Percentiles rank a stretch among this genome's conserved stretches.
Conservation (phyloP, 148 eudicot genomes). For the Rhododendron mucronatum region DNA sequence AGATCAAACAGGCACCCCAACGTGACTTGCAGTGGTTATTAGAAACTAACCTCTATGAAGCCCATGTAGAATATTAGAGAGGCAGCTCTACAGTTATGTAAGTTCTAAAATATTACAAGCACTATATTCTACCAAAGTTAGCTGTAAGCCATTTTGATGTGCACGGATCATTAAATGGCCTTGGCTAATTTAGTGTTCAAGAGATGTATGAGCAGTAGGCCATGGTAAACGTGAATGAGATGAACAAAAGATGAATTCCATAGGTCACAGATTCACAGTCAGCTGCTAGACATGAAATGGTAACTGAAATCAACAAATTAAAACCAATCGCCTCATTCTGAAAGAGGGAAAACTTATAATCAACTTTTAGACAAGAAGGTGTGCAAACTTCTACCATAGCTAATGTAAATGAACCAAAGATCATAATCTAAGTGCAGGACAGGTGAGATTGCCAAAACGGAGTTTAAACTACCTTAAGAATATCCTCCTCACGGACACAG, state of each 20-base stretch:
- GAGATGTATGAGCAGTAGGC: neutral
- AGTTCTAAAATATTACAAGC: neutral
- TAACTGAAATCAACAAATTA: neutral
- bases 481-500: slow-evolving; percentile 52
- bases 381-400: neutral
- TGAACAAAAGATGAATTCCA: neutral
- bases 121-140: neutral
- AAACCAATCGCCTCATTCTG: neutral
- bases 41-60: neutral
- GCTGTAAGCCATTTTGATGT: neutral
- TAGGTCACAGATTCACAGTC: neutral
- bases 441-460: neutral
- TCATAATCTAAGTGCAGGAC: neutral
- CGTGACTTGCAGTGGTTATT: neutral
- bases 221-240: neutral
- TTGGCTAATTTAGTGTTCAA: neutral
- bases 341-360: neutral
- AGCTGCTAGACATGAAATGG: neutral
- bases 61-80: neutral
- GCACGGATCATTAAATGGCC: neutral
- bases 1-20: neutral
- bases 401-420: neutral
- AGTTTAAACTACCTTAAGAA: slow-evolving; percentile 45
- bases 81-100: neutral
- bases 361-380: neutral